A percentile compares a stretch with the other conserved stretches of the same genome.
Evolutionary conservation across 305 asterid species (phyloP).

Genomic region (Striga hermonthica): DNA sequence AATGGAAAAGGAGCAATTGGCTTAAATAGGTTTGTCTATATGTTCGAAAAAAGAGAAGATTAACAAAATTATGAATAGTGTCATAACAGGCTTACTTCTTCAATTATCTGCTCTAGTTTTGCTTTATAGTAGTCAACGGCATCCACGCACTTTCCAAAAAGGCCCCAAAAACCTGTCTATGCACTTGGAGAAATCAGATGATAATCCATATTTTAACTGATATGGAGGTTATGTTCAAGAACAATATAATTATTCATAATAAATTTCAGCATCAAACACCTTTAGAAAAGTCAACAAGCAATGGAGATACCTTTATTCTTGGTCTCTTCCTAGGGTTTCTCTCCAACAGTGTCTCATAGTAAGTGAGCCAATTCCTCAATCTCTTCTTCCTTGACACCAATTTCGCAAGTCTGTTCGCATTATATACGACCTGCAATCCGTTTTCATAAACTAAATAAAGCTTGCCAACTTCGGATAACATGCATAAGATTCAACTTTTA

Average conservation of each 20-base stretch:
- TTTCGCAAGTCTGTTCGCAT: conserved; percentile 56
- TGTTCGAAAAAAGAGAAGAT: conserved; percentile 2
- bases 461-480: conserved; percentile 2
- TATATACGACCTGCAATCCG: conserved; percentile 55
- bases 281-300: conserved; percentile 17
- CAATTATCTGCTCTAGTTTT: conserved; percentile 33
- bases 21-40: neutral
- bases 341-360: conserved; percentile 60
- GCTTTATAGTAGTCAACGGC: conserved; percentile 46
- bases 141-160: conserved; percentile 46
- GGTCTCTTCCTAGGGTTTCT: conserved; percentile 57
- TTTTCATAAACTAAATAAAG: conserved; percentile 25
- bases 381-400: conserved; percentile 60
- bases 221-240: conserved; percentile 12
- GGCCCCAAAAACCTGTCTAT: conserved; percentile 54
- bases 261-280: conserved; percentile 6
- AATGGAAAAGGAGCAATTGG: conserved; percentile 3
- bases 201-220: conserved; percentile 21
- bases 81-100: conserved; percentile 37
- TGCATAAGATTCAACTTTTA: neutral
- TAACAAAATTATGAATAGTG: conserved; percentile 11
- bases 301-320: conserved; percentile 49
- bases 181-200: conserved; percentile 36
- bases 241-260: conserved; percentile 10
- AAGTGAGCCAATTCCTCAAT: conserved; percentile 58